phyloP scores from a whole-genome alignment of 305 asterid species.

The Petunia hybrid region DNA sequence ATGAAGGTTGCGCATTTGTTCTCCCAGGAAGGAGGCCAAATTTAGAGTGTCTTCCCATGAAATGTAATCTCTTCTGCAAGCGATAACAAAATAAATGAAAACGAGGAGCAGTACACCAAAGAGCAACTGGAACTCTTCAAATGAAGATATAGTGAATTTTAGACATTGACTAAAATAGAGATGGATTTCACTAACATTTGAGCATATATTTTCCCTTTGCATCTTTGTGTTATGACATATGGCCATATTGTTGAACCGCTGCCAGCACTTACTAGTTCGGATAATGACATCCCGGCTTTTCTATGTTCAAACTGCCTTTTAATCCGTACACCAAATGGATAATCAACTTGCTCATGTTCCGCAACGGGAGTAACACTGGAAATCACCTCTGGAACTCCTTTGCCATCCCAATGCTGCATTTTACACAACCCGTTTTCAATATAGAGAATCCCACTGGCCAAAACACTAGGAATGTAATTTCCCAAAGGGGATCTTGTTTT shows the following conservation, averaged over 20 bases:
- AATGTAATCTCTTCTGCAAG: slow-evolving; percentile 74
- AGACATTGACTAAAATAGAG: not conserved
- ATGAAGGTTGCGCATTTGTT: slow-evolving; percentile 87
- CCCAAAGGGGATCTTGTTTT: slow-evolving; percentile 69
- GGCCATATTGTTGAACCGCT: slow-evolving; percentile 70
- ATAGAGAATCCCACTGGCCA: slow-evolving; percentile 86
- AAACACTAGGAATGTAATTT: slow-evolving; percentile 73
- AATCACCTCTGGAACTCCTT: slow-evolving; percentile 67
- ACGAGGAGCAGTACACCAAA: slow-evolving; percentile 20
- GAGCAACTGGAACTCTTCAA: slow-evolving; percentile 23
- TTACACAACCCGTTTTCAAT: slow-evolving; percentile 67
- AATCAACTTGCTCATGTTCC: slow-evolving; percentile 55
- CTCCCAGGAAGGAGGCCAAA: slow-evolving; percentile 90
- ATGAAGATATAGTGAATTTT: not conserved
- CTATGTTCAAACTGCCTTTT: slow-evolving; percentile 67
- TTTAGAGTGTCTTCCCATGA: slow-evolving; percentile 65
- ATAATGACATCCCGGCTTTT: slow-evolving; percentile 58
- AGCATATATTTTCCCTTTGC: slow-evolving; percentile 85
- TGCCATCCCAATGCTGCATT: slow-evolving; percentile 85
- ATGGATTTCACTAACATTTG: slow-evolving; percentile 69
- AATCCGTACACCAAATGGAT: slow-evolving; percentile 86
- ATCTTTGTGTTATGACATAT: slow-evolving; percentile 78
- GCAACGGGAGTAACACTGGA: slow-evolving; percentile 51
- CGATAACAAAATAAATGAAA: slow-evolving; percentile 35
- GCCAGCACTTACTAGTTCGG: slow-evolving; percentile 52